phyloP scores from a whole-genome alignment of 2,329 filamentous ascomycete species.

The Trichoderma lentiforme region DNA sequence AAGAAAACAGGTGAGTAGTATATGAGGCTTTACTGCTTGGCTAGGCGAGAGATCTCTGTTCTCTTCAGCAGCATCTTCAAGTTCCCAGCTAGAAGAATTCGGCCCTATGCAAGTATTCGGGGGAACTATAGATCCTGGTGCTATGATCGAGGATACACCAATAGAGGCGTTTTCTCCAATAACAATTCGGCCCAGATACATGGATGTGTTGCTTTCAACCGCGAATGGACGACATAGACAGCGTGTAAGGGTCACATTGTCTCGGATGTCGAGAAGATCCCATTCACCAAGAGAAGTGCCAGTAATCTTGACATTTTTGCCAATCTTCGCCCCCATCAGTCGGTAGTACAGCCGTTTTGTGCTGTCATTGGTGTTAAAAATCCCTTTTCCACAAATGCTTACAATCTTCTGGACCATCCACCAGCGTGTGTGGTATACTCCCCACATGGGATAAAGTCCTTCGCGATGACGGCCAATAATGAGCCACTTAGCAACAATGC shows the following conservation, averaged over 20 bases:
- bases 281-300: conserved; percentile 50
- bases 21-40: conserved; percentile 42
- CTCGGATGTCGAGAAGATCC: conserved; percentile 53
- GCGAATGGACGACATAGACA: conserved; percentile 52
- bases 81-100: conserved; percentile 57
- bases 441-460: conserved; percentile 59
- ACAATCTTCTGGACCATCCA: conserved; percentile 56
- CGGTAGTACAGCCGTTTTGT: conserved; percentile 46
- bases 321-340: conserved; percentile 52
- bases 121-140: conserved; percentile 48
- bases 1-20: conserved; percentile 40
- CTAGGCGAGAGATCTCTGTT: conserved; percentile 43
- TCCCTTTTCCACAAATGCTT: conserved; percentile 45
- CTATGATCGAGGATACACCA: conserved; percentile 48
- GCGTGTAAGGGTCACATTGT: conserved; percentile 45
- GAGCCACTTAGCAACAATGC: conserved; percentile 53
- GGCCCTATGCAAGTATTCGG: conserved; percentile 51
- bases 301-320: conserved; percentile 47
- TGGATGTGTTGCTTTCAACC: conserved; percentile 54
- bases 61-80: conserved; percentile 43
- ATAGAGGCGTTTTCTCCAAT: conserved; percentile 48
- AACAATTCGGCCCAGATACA: conserved; percentile 52
- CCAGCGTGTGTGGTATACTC: conserved; percentile 55
- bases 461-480: conserved; percentile 51
- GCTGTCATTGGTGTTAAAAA: conserved; percentile 41